phyloP scores from a whole-genome alignment of 2,329 filamentous ascomycete genomes.

The Aciculosporium take region DNA sequence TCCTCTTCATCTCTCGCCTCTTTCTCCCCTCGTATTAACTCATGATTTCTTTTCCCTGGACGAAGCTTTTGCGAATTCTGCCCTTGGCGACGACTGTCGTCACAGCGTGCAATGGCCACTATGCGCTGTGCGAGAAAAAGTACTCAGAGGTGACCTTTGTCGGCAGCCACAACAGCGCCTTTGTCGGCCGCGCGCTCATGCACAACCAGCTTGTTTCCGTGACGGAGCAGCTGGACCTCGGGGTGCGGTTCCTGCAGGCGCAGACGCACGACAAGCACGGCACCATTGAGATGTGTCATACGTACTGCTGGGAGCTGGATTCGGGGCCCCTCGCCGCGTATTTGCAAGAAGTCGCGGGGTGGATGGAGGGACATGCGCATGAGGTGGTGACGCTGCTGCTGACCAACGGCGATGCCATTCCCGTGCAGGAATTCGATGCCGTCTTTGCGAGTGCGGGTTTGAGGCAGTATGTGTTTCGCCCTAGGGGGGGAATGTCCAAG shows the following conservation, averaged over 20 bases:
- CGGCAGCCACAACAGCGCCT: conserved; percentile 52
- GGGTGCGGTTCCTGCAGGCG: conserved; percentile 49
- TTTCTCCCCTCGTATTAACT: neutral
- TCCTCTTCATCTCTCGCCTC: neutral
- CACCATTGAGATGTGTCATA: conserved; percentile 48
- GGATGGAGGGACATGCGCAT: conserved; percentile 42
- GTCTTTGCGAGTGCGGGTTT: conserved; percentile 43
- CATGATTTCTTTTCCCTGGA: neutral
- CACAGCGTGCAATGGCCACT: conserved; percentile 41
- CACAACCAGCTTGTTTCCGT: conserved; percentile 49
- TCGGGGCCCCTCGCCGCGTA: conserved; percentile 41
- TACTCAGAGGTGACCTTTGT: conserved; percentile 49
- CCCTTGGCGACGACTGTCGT: conserved; percentile 10
- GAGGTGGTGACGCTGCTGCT: conserved; percentile 51
- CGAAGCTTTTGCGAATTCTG: conserved; percentile 8
- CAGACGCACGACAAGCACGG: conserved; percentile 44
- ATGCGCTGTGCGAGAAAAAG: conserved; percentile 37
- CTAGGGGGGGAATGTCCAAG: conserved; percentile 25
- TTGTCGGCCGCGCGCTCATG: conserved; percentile 38
- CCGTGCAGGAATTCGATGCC: conserved; percentile 38
- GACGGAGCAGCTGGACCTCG: conserved; percentile 42
- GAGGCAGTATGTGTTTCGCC: conserved; percentile 40
- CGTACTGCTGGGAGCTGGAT: conserved; percentile 43
- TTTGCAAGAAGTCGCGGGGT: conserved; percentile 42
- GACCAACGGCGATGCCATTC: conserved; percentile 46